Evolutionary conservation across 768 basidiomycete species (phyloP).

Genomic region (Ephemerocybe angulata): DNA sequence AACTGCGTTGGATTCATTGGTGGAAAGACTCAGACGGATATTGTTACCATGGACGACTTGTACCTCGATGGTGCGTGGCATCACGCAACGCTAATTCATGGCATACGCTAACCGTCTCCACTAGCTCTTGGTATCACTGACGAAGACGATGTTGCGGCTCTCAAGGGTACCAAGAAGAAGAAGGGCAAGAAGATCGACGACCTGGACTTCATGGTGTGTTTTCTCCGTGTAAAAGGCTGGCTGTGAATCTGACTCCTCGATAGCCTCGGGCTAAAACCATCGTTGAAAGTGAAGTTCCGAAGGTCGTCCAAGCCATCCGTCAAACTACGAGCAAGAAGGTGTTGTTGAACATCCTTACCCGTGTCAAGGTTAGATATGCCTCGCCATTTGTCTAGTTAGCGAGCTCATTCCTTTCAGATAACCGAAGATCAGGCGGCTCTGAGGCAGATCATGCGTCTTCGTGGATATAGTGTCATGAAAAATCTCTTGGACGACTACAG

Average conservation of each 20-base stretch:
- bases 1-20: constrained; percentile 96
- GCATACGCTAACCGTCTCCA: constrained; percentile 1
- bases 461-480: constrained; percentile 90
- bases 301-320: constrained; percentile 86
- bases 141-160: constrained; percentile 74
- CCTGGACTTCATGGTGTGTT: constrained; percentile 74
- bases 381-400: background rate
- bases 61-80: constrained; percentile 78
- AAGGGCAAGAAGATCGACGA: constrained; percentile 92
- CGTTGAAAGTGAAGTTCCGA: constrained; percentile 76
- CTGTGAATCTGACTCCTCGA: too few relatives aligned
- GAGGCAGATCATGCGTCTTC: constrained; percentile 83
- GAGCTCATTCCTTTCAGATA: constrained; percentile 45
- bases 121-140: constrained; percentile 91
- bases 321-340: constrained; percentile 84
- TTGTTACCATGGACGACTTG: constrained; percentile 91
- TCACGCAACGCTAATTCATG: background rate
- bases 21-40: constrained; percentile 97
- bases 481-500: constrained; percentile 77
- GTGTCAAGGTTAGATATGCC: constrained; percentile 63
- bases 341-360: constrained; percentile 74
- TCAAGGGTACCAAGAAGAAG: constrained; percentile 93
- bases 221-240: too few relatives aligned
- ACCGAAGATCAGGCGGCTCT: constrained; percentile 78
- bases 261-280: constrained; percentile 80